Percentiles rank a stretch among this genome's conserved stretches.
These are phyloP conservation scores for Hypoxylon sp. DNA, from an alignment of 2,329 filamentous ascomycete genomes.

Conservation along the genomic window DNA sequence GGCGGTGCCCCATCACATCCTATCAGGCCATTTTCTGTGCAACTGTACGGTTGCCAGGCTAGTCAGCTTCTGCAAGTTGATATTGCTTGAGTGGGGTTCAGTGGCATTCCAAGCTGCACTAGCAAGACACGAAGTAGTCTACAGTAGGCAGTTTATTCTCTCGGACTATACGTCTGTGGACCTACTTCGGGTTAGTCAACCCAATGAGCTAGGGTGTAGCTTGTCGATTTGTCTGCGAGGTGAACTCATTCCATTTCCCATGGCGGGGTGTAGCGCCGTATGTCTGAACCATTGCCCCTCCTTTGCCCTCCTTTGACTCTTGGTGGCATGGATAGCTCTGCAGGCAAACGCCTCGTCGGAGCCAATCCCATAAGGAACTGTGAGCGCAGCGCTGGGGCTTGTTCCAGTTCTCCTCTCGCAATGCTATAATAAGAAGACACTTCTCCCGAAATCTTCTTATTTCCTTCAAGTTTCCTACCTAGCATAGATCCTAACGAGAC, in stretches of 20 bases:
- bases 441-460: conserved; percentile 27
- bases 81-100: conserved; percentile 40
- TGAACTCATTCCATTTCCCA: conserved; percentile 45
- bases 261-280: conserved; percentile 45
- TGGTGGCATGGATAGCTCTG: conserved; percentile 40
- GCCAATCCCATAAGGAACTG: conserved; percentile 37
- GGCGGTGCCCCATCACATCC: conserved; percentile 17
- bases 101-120: conserved; percentile 24
- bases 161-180: conserved; percentile 34
- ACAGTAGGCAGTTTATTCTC: conserved; percentile 19
- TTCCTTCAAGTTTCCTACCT: conserved; percentile 25
- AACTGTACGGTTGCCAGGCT: conserved; percentile 22
- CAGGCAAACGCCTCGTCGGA: conserved; percentile 39
- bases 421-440: conserved; percentile 36
- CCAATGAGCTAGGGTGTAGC: conserved; percentile 39
- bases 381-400: conserved; percentile 30
- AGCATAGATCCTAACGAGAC: conserved; percentile 14
- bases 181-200: conserved; percentile 27
- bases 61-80: conserved; percentile 38
- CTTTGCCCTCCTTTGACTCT: conserved; percentile 34
- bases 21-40: conserved; percentile 28
- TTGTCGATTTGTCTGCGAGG: conserved; percentile 44
- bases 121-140: conserved; percentile 20
- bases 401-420: conserved; percentile 20
- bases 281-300: conserved; percentile 45